Evolutionary conservation across 192 early-diverging fungal genomes (phyloP), one percentile per base, ranked within the genome.

Genomic region (Chytriomyces confervae): DNA sequence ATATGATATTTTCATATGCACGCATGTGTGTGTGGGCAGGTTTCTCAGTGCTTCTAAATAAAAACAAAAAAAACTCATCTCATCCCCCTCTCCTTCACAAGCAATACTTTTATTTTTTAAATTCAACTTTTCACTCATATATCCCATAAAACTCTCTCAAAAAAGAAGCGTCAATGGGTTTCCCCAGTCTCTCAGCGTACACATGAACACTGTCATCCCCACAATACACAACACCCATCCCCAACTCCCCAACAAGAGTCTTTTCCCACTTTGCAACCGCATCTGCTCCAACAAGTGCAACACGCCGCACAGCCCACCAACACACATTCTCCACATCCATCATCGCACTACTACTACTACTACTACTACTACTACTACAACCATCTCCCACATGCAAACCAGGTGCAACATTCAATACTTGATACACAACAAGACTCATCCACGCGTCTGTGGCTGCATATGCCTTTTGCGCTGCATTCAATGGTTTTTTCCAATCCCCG

Each of bases 371-470:
- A n/a, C n/a, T n/a, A n/a, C n/a, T n/a, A n/a, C n/a, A n/a, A n/a
- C 36, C 36, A 36, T 16, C 62, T 64, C 62, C 36, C 36, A 36
- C 36, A 36, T 1, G 69, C 29, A 50, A 10, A 8, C 29, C n/a
- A 5, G 61, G 29, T 5, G 57, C 50, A 8, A 8, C 61, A 3
- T 8, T 43, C n/a, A 74, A 45, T 18, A 74, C 72, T 61, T 49
- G 23, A 61, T 46, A 74, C 13, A 61, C 45, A 29, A 74, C 46
- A 20, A 74, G 48, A 74, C 72, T 74, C 10, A 45, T 45, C 72
- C 72, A 74, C 13, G 72, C 72, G 44, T 74, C 72, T 18, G 61
- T 74, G 2, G 72, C 53, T 8, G 72, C 72, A 45, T 74, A 74
- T 4, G n/a, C 46, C 72, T 62, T 74, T 45, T 74, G 72, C 11